Base-by-base conservation (phyloP, 2,329 filamentous ascomycete species). In the Botrytis byssoidea region DNA sequence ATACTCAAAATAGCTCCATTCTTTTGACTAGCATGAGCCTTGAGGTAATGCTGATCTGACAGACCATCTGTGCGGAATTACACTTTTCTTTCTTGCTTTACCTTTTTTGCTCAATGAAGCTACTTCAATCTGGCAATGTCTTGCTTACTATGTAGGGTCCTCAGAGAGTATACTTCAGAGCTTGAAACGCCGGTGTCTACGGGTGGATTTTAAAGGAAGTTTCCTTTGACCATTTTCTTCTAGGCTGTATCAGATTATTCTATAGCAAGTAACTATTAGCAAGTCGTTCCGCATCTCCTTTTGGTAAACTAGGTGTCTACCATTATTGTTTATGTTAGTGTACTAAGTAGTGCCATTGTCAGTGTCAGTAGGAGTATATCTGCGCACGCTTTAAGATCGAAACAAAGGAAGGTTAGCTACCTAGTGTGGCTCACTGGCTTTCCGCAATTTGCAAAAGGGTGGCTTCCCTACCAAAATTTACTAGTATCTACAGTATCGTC, bases 131-230 rank as follows among this genome's bases (percentile, higher is more conserved):
- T 29, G n/a, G 42, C 42, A 46, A 32, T 32, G 42, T 35, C 44
- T 35, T 66, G 44, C 51, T 42, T 69, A 57, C 48, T n/a, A 37
- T 37, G 60, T 12, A 32, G 18, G 66, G 48, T 42, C 25, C 48
- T 40, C 25, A 42, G 37, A 40, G 29, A 46, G 20, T 20, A 35
- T 32, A 46, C 29, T 66, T 48, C 42, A 35, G 25, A 66, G 25
- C n/a, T 25, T 69, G 66, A 69, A 69, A 69, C 66, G 37, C 55
- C 37, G 48, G n/a, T 69, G 48, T 69, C 35, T 42, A 57, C 18
- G 35, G 48, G 25, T 57, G 48, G n/a, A 55, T 42, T 42, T 4
- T 20, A 57, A 32, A 57, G 25, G n/a, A 42, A 67, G 48, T 32
- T 57, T 8, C 46, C 22, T 67, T 68, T 51, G 35, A 55, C 65